Conservation (phyloP, 2,329 filamentous ascomycete genomes). For the Sporothrix variecibatus region DNA sequence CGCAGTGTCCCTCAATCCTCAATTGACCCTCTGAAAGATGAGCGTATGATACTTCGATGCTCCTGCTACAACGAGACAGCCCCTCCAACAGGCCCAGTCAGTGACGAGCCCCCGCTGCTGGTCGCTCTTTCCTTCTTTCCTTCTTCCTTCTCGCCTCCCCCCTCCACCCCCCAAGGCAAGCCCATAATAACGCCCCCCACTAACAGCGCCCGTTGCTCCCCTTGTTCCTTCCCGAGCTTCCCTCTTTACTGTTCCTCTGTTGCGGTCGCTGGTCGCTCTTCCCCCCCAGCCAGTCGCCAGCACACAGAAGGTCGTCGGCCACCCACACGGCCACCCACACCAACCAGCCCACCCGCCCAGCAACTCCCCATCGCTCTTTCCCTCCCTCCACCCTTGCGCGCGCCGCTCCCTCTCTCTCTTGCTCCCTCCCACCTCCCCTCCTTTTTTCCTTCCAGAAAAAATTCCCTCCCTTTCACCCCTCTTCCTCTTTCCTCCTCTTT, state of each 20-base stretch:
- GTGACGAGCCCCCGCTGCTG: background rate
- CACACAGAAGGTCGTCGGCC: background rate
- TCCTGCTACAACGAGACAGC: conserved; percentile 16
- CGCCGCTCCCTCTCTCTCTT: conserved; percentile 29
- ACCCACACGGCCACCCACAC: conserved; percentile 21
- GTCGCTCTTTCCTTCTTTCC: conserved; percentile 5
- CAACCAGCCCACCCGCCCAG: conserved; percentile 24
- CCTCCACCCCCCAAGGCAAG: background rate
- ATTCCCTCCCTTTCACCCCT: conserved; percentile 32
- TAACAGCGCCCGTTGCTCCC: conserved; percentile 29
- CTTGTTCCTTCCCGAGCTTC: conserved; percentile 23
- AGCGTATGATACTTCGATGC: background rate
- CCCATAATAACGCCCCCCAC: conserved; percentile 5
- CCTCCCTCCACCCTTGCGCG: conserved; percentile 26
- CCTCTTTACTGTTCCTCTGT: conserved; percentile 32
- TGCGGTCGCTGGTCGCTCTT: conserved; percentile 36
- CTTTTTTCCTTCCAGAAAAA: conserved; percentile 32
- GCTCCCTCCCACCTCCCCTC: conserved; percentile 29
- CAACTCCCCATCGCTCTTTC: conserved; percentile 26
- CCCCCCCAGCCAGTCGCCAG: conserved; percentile 19
- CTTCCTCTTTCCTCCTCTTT: conserved; percentile 35
- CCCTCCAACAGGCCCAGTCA: conserved; percentile 15
- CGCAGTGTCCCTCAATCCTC: background rate
- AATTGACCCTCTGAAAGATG: background rate
- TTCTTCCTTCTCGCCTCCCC: conserved; percentile 2